A percentile compares a stretch with the other conserved stretches of the same genome.
Conservation (phyloP, 108 stramenopile species). For the Aurantiochytrium sp. region DNA sequence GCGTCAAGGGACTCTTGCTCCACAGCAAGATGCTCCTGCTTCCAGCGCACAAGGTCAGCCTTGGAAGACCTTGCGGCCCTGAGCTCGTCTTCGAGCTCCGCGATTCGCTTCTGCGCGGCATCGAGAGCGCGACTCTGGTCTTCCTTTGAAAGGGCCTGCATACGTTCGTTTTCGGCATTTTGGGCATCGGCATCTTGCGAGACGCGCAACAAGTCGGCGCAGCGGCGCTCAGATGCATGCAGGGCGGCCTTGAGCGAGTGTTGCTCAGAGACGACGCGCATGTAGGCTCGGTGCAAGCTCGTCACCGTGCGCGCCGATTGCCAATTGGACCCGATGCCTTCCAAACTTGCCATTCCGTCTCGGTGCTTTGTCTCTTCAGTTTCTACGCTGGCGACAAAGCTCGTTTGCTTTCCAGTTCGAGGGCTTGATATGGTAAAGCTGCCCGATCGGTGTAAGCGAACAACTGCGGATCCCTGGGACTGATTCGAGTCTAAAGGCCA, state of each 20-base stretch:
- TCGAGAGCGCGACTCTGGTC: neutral
- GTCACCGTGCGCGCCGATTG: neutral
- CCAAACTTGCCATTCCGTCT: neutral
- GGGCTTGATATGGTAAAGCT: neutral
- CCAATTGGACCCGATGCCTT: neutral
- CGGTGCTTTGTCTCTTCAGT: neutral
- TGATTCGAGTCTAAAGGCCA: neutral
- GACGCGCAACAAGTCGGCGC: neutral
- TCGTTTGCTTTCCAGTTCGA: neutral
- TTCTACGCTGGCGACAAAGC: neutral
- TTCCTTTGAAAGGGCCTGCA: neutral
- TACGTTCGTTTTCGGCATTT: neutral
- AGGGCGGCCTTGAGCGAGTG: neutral
- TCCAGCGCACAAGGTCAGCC: neutral
- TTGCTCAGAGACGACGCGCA: neutral
- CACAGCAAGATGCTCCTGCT: neutral
- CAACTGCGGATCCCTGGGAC: neutral
- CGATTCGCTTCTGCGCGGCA: neutral
- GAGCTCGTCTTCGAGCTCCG: neutral
- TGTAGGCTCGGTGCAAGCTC: neutral
- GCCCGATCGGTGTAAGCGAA: neutral
- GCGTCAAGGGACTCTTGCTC: neutral
- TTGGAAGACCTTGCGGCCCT: neutral
- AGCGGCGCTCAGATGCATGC: conserved; percentile 1
- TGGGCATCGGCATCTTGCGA: neutral